A percentile compares a stretch with the other conserved stretches of the same genome.
phyloP scores from a whole-genome alignment of 352 stramenopile species.

The Pythium sp. region DNA sequence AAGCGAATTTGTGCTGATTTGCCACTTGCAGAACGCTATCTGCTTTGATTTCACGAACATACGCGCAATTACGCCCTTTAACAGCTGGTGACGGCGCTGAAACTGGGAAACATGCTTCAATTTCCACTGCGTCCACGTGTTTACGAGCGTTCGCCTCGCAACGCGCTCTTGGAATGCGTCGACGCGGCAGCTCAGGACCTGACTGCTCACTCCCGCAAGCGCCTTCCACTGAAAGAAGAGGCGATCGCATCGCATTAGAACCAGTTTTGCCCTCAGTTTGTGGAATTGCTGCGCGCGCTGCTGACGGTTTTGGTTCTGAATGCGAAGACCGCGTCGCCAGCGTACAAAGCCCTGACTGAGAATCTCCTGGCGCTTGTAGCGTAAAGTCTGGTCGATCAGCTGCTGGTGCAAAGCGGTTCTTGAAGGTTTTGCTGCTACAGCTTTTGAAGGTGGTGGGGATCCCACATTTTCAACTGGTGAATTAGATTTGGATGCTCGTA shows the following conservation, averaged over 20 bases:
- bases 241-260: conserved; percentile 29
- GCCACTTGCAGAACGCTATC: conserved; percentile 11
- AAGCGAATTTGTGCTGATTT: not conserved
- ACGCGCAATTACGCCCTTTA: not conserved
- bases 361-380: conserved; percentile 35
- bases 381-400: conserved; percentile 55
- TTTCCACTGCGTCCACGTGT: conserved; percentile 29
- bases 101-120: conserved; percentile 3
- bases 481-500: not conserved
- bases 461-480: not conserved
- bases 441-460: not conserved
- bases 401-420: conserved; percentile 51
- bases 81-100: not conserved
- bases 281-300: conserved; percentile 29
- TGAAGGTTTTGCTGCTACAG: not conserved
- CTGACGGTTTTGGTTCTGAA: conserved; percentile 43
- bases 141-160: conserved; percentile 16
- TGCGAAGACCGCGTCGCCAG: conserved; percentile 52
- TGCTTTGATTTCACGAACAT: not conserved
- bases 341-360: conserved; percentile 38
- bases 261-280: conserved; percentile 19
- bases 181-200: conserved; percentile 37
- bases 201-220: conserved; percentile 19
- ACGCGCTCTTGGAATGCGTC: conserved; percentile 46
- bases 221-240: conserved; percentile 39